phyloP scores from a whole-genome alignment of 2,329 filamentous ascomycete species.

The Aureobasidium zeae region DNA sequence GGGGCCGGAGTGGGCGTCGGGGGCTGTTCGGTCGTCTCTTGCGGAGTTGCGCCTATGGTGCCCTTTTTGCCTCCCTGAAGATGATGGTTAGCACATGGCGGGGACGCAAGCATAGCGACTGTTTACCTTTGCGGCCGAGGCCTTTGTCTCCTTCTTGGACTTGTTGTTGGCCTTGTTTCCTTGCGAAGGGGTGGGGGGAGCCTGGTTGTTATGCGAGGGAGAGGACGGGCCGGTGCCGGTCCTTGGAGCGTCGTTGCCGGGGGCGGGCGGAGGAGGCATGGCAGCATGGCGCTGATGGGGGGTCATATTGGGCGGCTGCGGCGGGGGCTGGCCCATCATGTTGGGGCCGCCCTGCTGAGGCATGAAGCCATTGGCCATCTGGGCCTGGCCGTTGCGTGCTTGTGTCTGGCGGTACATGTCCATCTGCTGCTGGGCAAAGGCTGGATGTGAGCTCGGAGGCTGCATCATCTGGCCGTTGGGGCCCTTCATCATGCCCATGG shows the following conservation, averaged over 20 bases:
- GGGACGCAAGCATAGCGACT: neutral
- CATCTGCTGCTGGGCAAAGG: constrained; percentile 44
- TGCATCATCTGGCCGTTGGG: constrained; percentile 41
- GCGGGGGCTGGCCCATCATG: constrained; percentile 36
- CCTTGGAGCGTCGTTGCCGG: constrained; percentile 29
- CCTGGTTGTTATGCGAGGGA: constrained; percentile 39
- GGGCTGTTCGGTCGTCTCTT: constrained; percentile 36
- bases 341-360: constrained; percentile 29
- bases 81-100: neutral
- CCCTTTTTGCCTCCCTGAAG: constrained; percentile 30
- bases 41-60: constrained; percentile 33
- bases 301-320: constrained; percentile 51
- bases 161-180: constrained; percentile 64
- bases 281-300: constrained; percentile 61
- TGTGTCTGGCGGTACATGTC: constrained; percentile 30
- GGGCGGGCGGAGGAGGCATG: constrained; percentile 42
- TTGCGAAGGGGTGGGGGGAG: constrained; percentile 69
- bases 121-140: constrained; percentile 19
- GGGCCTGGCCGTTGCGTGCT: constrained; percentile 24
- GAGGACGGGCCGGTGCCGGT: constrained; percentile 38
- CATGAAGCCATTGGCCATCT: constrained; percentile 32
- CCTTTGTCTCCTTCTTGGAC: constrained; percentile 60
- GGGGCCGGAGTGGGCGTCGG: constrained; percentile 42
- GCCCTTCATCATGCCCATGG: constrained; percentile 41
- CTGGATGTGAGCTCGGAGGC: constrained; percentile 59